Percentiles rank a stretch among this genome's conserved stretches.
Conservation (phyloP, 768 basidiomycete species). For the Suillus placidus region DNA sequence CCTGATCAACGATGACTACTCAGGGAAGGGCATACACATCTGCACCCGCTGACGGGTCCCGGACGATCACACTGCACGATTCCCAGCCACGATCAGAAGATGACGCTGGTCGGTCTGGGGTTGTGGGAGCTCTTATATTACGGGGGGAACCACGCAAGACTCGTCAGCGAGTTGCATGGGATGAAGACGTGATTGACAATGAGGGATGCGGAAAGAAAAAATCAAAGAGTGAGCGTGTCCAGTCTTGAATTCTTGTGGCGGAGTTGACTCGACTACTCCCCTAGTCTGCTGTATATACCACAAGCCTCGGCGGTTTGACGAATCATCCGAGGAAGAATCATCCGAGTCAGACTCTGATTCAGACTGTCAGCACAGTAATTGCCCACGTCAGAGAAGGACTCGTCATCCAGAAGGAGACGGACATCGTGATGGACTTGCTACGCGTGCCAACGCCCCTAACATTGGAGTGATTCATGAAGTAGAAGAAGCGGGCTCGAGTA, state of each 20-base stretch:
- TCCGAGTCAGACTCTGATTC: conserved; percentile 53
- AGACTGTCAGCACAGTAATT: conserved; percentile 21
- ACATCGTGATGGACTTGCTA: conserved; percentile 3
- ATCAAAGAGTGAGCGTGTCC: conserved; percentile 76
- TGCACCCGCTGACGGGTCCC: conserved; percentile 53
- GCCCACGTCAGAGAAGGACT: conserved; percentile 5
- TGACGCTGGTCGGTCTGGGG: conserved; percentile 25
- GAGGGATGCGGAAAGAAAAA: conserved; percentile 89
- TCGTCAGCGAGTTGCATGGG: conserved; percentile 75
- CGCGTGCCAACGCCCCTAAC: conserved; percentile 15
- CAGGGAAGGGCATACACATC: conserved; percentile 40
- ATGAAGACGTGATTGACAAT: conserved; percentile 85
- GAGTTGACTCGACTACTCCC: not conserved
- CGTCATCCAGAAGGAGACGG: conserved; percentile 13
- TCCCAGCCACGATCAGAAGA: conserved; percentile 35
- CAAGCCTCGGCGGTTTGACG: conserved; percentile 77
- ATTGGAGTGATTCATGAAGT: conserved; percentile 23
- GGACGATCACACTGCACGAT: conserved; percentile 51
- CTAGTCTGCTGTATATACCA: conserved; percentile 98
- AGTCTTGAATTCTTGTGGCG: not conserved
- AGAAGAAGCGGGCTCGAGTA: conserved; percentile 25
- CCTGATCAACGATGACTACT: conserved; percentile 23
- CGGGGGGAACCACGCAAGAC: conserved; percentile 52
- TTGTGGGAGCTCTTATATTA: conserved; percentile 59
- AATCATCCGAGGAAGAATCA: conserved; percentile 62